Conservation (phyloP, 2,329 filamentous ascomycete genomes). For the Diatrype stigma region DNA sequence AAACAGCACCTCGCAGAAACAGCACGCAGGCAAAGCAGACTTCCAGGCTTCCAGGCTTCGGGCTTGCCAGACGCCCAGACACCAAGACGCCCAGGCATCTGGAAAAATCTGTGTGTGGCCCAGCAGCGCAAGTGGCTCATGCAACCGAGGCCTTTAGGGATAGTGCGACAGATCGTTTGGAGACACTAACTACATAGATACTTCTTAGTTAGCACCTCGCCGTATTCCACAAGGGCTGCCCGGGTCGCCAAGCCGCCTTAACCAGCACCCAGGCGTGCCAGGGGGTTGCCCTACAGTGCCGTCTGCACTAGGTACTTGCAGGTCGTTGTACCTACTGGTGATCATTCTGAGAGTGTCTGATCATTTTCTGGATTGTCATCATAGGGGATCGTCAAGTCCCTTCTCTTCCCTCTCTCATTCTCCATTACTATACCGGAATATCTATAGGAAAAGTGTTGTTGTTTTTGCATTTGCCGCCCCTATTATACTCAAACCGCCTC, state of each 20-base stretch:
- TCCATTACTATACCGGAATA: background rate
- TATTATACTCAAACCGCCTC: conserved; percentile 38
- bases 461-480: conserved; percentile 17
- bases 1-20: too few relatives aligned
- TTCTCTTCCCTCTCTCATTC: conserved; percentile 13
- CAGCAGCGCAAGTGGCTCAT: conserved; percentile 5
- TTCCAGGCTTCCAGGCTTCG: too few relatives aligned
- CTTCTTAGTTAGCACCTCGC: too few relatives aligned
- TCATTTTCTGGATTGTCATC: conserved; percentile 7
- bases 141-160: conserved; percentile 9
- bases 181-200: background rate
- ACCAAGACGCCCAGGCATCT: too few relatives aligned
- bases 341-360: too few relatives aligned
- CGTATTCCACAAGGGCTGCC: conserved; percentile 1
- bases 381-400: background rate
- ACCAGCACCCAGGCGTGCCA: too few relatives aligned
- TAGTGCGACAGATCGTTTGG: conserved; percentile 2
- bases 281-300: background rate
- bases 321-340: background rate
- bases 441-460: conserved; percentile 4
- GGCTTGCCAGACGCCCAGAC: background rate
- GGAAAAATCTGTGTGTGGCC: background rate
- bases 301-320: background rate
- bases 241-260: background rate
- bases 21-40: too few relatives aligned